A percentile compares a stretch with the other conserved stretches of the same genome.
Conservation (phyloP, 306 rosid genomes). For the Quercus gilva region DNA sequence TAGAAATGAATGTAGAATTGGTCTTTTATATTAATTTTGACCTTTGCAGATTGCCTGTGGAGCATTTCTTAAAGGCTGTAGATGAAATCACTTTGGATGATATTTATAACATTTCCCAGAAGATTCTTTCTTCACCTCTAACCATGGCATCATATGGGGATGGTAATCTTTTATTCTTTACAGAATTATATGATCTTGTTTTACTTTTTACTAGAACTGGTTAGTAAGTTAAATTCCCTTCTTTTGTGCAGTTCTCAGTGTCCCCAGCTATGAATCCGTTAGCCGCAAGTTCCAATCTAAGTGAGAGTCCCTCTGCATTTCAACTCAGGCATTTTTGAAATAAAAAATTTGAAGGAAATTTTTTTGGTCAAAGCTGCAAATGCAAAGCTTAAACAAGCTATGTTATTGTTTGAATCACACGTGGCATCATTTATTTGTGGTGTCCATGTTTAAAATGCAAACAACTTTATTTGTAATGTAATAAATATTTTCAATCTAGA, state of each 20-base stretch:
- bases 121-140: constrained; percentile 86
- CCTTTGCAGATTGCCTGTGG: constrained; percentile 80
- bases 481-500: neutral
- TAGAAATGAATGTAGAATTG: neutral
- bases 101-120: constrained; percentile 53
- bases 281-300: constrained; percentile 61
- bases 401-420: neutral
- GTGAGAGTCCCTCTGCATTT: constrained; percentile 36
- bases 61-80: constrained; percentile 75
- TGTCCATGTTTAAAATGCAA: neutral
- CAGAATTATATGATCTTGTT: neutral
- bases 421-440: neutral
- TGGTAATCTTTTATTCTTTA: constrained; percentile 42
- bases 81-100: constrained; percentile 75
- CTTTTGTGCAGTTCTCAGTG: constrained; percentile 60
- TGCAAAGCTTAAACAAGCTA: neutral
- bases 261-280: constrained; percentile 80
- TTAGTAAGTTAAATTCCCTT: neutral
- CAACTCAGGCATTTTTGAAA: constrained; percentile 6
- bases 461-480: neutral
- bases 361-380: neutral
- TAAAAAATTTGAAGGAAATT: neutral
- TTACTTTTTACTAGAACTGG: neutral
- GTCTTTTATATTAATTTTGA: neutral
- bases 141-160: constrained; percentile 94